Percentiles rank a stretch among this genome's conserved stretches.
Evolutionary conservation across 2,329 filamentous ascomycete genomes (phyloP).

Genomic region (Botrytis pseudocinerea): DNA sequence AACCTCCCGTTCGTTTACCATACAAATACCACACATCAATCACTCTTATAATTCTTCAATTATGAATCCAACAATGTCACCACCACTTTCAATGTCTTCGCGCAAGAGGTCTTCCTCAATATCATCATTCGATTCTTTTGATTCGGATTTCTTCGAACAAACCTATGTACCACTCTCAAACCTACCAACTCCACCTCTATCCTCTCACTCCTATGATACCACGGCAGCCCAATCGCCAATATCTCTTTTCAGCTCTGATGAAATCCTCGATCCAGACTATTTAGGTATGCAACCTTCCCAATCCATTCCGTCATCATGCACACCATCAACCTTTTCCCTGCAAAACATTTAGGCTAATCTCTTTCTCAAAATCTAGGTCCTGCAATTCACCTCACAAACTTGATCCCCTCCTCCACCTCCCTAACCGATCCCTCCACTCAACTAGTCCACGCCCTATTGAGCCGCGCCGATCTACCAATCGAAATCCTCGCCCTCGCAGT

Average conservation of each 20-base stretch:
- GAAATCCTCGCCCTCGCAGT: constrained; percentile 65
- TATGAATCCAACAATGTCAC: constrained; percentile 22
- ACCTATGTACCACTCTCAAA: constrained; percentile 68
- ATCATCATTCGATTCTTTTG: constrained; percentile 41
- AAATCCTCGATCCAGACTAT: constrained; percentile 36
- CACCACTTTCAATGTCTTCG: constrained; percentile 30
- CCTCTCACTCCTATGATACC: constrained; percentile 38
- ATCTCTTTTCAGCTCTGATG: constrained; percentile 30
- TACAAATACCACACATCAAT: constrained; percentile 1
- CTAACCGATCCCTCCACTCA: constrained; percentile 58
- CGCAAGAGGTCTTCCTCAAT: constrained; percentile 29
- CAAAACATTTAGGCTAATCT: constrained; percentile 34
- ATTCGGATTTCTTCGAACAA: constrained; percentile 53
- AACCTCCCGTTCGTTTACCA: constrained; percentile 11
- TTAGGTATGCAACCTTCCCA: constrained; percentile 35
- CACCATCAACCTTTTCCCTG: constrained; percentile 4
- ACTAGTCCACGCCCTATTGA: constrained; percentile 61
- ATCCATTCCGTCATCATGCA: constrained; percentile 17
- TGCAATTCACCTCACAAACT: constrained; percentile 65
- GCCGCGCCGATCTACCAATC: constrained; percentile 57
- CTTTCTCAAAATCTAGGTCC: constrained; percentile 51
- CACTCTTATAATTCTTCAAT: background rate
- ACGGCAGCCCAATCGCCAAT: constrained; percentile 29
- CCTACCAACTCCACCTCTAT: constrained; percentile 65
- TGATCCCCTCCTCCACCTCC: constrained; percentile 64